Evolutionary conservation across 2,329 filamentous ascomycete genomes (phyloP).

Genomic region (Chrysosphaeria jannelii): DNA sequence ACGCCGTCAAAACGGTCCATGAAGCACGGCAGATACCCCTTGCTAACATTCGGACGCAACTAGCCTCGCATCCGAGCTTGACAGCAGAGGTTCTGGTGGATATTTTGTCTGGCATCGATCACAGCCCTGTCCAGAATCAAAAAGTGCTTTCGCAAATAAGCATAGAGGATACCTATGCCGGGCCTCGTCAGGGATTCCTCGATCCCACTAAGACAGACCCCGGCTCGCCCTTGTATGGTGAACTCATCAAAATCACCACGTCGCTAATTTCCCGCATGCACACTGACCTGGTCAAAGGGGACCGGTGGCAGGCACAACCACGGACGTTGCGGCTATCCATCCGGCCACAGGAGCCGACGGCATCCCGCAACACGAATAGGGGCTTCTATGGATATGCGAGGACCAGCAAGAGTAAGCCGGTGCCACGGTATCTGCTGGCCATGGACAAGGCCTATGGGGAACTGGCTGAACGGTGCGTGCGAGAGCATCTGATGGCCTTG

Average conservation of each 20-base stretch:
- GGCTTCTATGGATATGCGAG: slow-evolving; percentile 27
- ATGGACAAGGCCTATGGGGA: slow-evolving; percentile 9
- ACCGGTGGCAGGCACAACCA: slow-evolving; percentile 48
- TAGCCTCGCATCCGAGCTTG: slow-evolving; percentile 26
- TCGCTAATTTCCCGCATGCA: slow-evolving; percentile 56
- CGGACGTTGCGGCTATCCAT: slow-evolving; percentile 59
- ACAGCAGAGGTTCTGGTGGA: slow-evolving; percentile 32
- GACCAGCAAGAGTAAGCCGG: slow-evolving; percentile 41
- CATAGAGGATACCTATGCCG: slow-evolving; percentile 71
- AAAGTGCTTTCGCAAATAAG: slow-evolving; percentile 64
- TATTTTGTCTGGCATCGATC: slow-evolving; percentile 45
- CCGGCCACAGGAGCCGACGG: slow-evolving; percentile 15
- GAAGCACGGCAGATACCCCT: slow-evolving; percentile 23
- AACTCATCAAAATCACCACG: slow-evolving; percentile 34
- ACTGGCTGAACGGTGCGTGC: slow-evolving; percentile 6
- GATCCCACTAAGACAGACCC: slow-evolving; percentile 16
- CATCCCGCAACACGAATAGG: neutral
- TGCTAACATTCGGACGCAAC: slow-evolving; percentile 33
- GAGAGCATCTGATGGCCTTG: slow-evolving; percentile 4
- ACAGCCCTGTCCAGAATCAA: slow-evolving; percentile 39
- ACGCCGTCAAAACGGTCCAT: neutral
- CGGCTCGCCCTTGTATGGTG: slow-evolving; percentile 29
- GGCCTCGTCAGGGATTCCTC: slow-evolving; percentile 27
- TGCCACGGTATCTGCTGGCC: slow-evolving; percentile 32
- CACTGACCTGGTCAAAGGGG: slow-evolving; percentile 29